These are phyloP conservation scores for Graphilbum ipis-grandicollis DNA, from an alignment of 2,329 filamentous ascomycete species.

Conservation along the genomic window DNA sequence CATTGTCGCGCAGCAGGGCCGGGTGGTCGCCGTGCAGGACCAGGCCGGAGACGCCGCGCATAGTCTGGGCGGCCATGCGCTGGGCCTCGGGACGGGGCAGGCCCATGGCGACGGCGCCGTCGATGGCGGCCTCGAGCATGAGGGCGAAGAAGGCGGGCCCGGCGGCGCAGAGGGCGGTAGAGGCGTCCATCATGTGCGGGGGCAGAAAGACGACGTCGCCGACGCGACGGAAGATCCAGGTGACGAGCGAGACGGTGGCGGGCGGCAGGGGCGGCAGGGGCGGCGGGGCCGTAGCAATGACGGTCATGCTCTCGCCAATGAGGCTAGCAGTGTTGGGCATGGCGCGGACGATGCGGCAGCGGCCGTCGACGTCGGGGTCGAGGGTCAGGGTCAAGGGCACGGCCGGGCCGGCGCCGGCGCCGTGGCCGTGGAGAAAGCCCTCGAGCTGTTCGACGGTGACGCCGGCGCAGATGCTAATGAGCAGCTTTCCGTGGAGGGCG, in stretches of 20 bases:
- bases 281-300: constrained; percentile 44
- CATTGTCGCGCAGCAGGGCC: constrained; percentile 55
- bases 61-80: constrained; percentile 63
- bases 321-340: constrained; percentile 76
- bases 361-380: constrained; percentile 25
- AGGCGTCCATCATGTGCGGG: constrained; percentile 50
- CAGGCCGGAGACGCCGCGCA: constrained; percentile 54
- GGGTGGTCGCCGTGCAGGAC: constrained; percentile 57
- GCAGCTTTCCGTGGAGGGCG: constrained; percentile 56
- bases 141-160: constrained; percentile 63
- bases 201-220: constrained; percentile 55
- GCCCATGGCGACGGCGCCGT: constrained; percentile 66
- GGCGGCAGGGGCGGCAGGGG: constrained; percentile 33
- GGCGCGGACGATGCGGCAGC: constrained; percentile 53
- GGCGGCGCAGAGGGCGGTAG: constrained; percentile 57
- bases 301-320: constrained; percentile 67
- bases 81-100: constrained; percentile 55
- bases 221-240: constrained; percentile 62
- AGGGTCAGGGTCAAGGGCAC: constrained; percentile 27
- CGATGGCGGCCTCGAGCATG: constrained; percentile 57
- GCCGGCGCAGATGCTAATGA: constrained; percentile 69
- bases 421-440: constrained; percentile 37
- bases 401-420: no score
- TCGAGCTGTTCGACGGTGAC: constrained; percentile 54
- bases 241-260: constrained; percentile 38